phyloP scores from a whole-genome alignment of 2,329 filamentous ascomycete species.

The Tolypocladium capitatum region DNA sequence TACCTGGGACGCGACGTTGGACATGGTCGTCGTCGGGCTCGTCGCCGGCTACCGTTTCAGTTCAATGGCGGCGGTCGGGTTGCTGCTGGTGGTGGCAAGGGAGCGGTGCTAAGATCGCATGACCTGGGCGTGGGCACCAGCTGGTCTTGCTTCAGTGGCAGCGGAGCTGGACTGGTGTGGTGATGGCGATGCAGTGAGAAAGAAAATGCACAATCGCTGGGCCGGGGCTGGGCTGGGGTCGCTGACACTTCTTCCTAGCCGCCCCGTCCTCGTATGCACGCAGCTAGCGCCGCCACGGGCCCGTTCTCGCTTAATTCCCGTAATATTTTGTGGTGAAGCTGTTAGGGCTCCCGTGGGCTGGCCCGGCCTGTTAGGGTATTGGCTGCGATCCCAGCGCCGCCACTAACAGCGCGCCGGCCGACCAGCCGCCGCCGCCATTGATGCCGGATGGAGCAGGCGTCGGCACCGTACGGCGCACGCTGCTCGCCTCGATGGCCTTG shows the following conservation, averaged over 20 bases:
- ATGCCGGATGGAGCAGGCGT: too few species aligned
- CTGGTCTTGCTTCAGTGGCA: not conserved
- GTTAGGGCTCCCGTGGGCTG: constrained; percentile 11
- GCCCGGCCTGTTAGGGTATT: not conserved
- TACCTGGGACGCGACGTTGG: constrained; percentile 46
- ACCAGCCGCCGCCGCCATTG: not conserved
- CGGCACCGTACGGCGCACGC: too few species aligned
- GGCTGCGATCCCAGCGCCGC: constrained; percentile 1
- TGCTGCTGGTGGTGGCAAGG: constrained; percentile 18
- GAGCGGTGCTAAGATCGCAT: constrained; percentile 23
- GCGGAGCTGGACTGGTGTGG: not conserved
- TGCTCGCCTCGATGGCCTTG: too few species aligned
- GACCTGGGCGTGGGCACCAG: constrained; percentile 14
- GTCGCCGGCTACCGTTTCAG: constrained; percentile 30
- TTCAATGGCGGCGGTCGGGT: constrained; percentile 21
- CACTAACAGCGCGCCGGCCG: too few species aligned
- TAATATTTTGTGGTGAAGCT: constrained; percentile 12
- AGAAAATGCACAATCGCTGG: constrained; percentile 6
- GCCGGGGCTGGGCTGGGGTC: not conserved
- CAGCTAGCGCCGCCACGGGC: constrained; percentile 1
- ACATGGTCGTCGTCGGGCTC: constrained; percentile 43
- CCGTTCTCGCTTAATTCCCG: constrained; percentile 9
- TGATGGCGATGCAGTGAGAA: not conserved
- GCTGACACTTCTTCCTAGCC: not conserved
- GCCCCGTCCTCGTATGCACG: not conserved